A percentile compares a stretch with the other conserved stretches of the same genome.
Evolutionary conservation across 768 basidiomycete genomes (phyloP).

Genomic region (Lentinula raphanica): DNA sequence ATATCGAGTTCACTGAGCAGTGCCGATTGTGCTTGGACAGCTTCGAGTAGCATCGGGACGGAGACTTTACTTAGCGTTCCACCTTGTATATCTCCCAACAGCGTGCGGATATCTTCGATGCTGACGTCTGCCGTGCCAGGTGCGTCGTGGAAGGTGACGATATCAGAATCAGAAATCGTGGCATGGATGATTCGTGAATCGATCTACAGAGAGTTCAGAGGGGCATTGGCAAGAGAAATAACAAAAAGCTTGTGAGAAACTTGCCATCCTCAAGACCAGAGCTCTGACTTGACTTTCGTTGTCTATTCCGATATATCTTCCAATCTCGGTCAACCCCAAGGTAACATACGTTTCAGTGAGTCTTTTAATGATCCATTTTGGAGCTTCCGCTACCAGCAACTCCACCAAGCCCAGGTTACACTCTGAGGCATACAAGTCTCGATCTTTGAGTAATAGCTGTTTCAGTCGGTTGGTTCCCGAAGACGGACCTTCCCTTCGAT

Average conservation of each 20-base stretch:
- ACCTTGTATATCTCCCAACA: neutral
- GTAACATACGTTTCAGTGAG: slow-evolving; percentile 82
- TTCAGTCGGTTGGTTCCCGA: slow-evolving; percentile 3
- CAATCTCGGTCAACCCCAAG: slow-evolving; percentile 69
- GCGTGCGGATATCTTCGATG: slow-evolving; percentile 1
- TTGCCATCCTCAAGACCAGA: slow-evolving; percentile 71
- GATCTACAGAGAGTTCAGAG: slow-evolving; percentile 39
- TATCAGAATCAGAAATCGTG: slow-evolving; percentile 58
- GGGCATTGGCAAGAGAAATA: neutral
- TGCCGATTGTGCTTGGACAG: slow-evolving; percentile 48
- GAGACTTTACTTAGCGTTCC: slow-evolving; percentile 9
- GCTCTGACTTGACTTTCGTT: slow-evolving; percentile 21
- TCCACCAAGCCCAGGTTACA: slow-evolving; percentile 65
- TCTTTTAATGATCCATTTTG: slow-evolving; percentile 73
- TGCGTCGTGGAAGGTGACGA: slow-evolving; percentile 70
- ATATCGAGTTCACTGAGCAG: slow-evolving; percentile 47
- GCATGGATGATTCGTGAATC: slow-evolving; percentile 67
- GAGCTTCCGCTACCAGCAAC: slow-evolving; percentile 64
- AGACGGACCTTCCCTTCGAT: slow-evolving; percentile 56
- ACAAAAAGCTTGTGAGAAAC: slow-evolving; percentile 11
- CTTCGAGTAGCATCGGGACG: neutral
- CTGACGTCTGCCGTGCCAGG: slow-evolving; percentile 44
- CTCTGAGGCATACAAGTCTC: slow-evolving; percentile 40
- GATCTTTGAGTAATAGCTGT: neutral
- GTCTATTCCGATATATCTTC: slow-evolving; percentile 32